phyloP scores from a whole-genome alignment of 352 stramenopile genomes.

The Hyaloperonospora arabidopsidis region DNA sequence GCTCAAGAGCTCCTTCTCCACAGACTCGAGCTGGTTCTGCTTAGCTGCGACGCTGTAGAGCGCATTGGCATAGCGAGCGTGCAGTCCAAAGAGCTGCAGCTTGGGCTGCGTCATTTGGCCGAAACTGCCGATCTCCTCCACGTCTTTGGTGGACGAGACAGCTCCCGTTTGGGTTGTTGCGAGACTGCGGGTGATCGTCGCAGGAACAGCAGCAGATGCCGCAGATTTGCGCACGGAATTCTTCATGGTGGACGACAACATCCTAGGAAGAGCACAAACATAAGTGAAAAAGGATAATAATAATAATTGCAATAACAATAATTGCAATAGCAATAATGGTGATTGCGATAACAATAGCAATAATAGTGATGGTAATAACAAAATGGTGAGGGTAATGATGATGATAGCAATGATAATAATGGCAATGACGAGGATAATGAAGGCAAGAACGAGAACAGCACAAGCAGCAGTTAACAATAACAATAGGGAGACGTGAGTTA shows the following conservation, averaged over 20 bases:
- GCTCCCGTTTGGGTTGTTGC: conserved; percentile 11
- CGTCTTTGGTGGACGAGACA: conserved; percentile 35
- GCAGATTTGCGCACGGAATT: conserved; percentile 46
- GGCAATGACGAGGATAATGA: no score
- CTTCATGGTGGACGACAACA: conserved; percentile 74
- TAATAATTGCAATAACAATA: no score
- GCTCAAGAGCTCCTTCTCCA: conserved; percentile 86
- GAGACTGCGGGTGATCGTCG: conserved; percentile 37
- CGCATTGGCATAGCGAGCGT: conserved; percentile 95
- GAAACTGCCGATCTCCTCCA: conserved; percentile 65
- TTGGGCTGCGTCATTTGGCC: conserved; percentile 80
- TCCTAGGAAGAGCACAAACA: conserved; percentile 14
- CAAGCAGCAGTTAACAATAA: no score
- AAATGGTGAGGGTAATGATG: no score
- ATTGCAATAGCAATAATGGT: no score
- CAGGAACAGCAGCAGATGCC: conserved; percentile 25
- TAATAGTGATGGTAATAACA: no score
- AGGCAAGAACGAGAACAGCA: no score
- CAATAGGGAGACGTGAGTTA: no score
- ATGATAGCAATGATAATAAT: no score
- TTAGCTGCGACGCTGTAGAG: conserved; percentile 93
- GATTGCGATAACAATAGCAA: no score
- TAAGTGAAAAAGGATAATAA: no score
- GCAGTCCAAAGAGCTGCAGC: conserved; percentile 93
- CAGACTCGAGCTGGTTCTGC: conserved; percentile 67